Base-by-base conservation (phyloP, 2,329 filamentous ascomycete genomes). In the Diplodia sapinea region DNA sequence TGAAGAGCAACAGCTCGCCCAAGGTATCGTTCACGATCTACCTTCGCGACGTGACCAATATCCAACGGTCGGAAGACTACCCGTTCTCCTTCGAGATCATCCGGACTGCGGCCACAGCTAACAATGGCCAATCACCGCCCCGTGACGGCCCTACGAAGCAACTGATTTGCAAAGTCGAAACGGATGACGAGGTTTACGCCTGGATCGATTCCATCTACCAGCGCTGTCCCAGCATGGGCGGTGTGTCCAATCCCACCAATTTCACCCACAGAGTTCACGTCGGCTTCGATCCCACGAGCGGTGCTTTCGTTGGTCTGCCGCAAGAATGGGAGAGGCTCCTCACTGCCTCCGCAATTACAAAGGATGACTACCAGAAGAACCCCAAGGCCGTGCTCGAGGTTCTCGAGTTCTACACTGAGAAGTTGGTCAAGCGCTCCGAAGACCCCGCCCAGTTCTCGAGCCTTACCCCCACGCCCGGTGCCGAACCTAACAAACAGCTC, bases 181-280 rank as follows among this genome's bases (percentile, higher is more conserved):
- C 89, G 67, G 95, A 99, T 75, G 94, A 97, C 76, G 95, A 99
- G 73, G 88, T 99, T 65, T 99, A 99, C 79, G 93, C 96, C 74
- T 99, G 95, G 95, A 97, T 98, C 75, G 95, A 99, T 79, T 92
- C 94, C 78, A 96, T 99, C 72, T 98, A 98, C 78, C 93, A 94
- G 73, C 91, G 94, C 71, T 98, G 94, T 79, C 95, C 95, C 20
- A 94, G 93, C 70, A 97, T 98, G 93, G 94, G 95, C 70, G 95
- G 95, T 73, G 95, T 99, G 67, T 97, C 94, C 81, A 97, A 98
- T 79, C 95, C 95, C 6, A 98, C 95, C 71, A 97, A 98, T 82
- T 99, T 99, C 82, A 93, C 91, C 29, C 95, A 99, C 78, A 91
- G 94, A 56, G 94, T 99, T 29, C 95, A 99, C 78, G 95, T 99